Conservation (phyloP, 148 eudicot species). For the Cornus kousa region DNA sequence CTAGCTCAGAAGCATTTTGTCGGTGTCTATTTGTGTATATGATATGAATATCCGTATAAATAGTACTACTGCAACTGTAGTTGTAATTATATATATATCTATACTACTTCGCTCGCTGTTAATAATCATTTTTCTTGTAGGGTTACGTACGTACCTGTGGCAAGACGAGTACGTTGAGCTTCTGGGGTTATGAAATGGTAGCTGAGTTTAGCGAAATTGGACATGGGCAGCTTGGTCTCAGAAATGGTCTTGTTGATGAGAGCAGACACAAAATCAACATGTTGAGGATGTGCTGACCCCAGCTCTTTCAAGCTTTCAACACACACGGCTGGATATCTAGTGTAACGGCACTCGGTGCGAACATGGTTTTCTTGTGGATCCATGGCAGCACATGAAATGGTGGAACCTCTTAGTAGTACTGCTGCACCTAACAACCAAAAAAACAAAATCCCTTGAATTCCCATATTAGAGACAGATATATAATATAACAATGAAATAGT, state of each 20-base stretch:
- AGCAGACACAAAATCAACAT: constrained; percentile 12
- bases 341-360: constrained; percentile 6
- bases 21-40: no score
- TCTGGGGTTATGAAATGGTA: constrained; percentile 17
- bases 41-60: no score
- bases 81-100: background rate
- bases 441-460: background rate
- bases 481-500: background rate
- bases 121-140: no score
- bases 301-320: constrained; percentile 16
- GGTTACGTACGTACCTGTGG: constrained; percentile 12
- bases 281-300: background rate
- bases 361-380: background rate
- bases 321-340: constrained; percentile 25
- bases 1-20: no score
- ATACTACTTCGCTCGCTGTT: no score
- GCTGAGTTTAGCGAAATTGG: constrained; percentile 20
- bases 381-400: background rate
- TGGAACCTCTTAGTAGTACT: background rate
- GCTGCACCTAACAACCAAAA: background rate
- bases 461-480: background rate
- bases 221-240: constrained; percentile 8
- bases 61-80: no score
- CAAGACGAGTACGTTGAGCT: constrained; percentile 19
- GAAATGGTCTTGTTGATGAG: constrained; percentile 24